phyloP scores from a whole-genome alignment of 2,329 filamentous ascomycete species.

The Aspergillus arachidicola region DNA sequence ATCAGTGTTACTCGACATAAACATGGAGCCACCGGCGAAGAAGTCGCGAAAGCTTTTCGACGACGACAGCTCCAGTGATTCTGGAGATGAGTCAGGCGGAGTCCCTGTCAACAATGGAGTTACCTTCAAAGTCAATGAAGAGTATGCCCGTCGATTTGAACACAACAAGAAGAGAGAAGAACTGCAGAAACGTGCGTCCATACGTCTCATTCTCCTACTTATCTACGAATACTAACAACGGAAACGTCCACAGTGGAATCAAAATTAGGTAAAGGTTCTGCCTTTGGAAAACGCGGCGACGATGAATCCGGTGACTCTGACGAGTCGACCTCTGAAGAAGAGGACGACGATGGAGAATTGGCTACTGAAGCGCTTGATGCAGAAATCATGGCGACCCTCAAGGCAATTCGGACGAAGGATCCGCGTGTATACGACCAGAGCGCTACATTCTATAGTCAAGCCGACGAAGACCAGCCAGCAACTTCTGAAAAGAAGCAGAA shows the following conservation, averaged over 20 bases:
- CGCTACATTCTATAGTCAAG: conserved; percentile 73
- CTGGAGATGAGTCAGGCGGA: conserved; percentile 44
- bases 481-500: conserved; percentile 68
- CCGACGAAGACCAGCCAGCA: conserved; percentile 55
- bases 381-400: conserved; percentile 82
- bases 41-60: conserved; percentile 44
- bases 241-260: conserved; percentile 69
- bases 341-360: conserved; percentile 88
- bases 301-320: conserved; percentile 58
- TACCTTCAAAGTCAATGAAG: conserved; percentile 80
- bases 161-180: conserved; percentile 98
- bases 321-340: conserved; percentile 73
- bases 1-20: conserved; percentile 7
- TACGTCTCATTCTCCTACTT: background rate
- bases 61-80: conserved; percentile 44
- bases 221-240: conserved; percentile 2
- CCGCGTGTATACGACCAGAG: conserved; percentile 84
- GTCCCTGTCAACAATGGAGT: conserved; percentile 36
- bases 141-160: conserved; percentile 87
- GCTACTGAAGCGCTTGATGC: conserved; percentile 82
- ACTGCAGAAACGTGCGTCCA: conserved; percentile 55
- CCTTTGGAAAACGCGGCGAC: conserved; percentile 35
- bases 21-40: conserved; percentile 47
- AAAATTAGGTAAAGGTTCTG: conserved; percentile 66
- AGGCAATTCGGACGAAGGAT: conserved; percentile 87